Evolutionary conservation across 345 rosid species (phyloP).

Genomic region (Lenwebbia sp.): DNA sequence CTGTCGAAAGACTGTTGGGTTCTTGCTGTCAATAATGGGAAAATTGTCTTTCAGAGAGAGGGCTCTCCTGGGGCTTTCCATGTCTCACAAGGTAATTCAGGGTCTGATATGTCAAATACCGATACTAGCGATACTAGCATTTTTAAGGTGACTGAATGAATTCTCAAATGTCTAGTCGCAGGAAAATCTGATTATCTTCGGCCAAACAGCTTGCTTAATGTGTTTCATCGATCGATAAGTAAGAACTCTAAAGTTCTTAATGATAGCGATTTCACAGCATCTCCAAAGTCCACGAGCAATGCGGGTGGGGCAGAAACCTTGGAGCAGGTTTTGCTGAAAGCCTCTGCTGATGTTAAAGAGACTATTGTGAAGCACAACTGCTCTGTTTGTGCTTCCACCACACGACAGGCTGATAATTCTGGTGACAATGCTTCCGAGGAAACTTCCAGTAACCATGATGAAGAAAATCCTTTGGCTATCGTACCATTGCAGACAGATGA

Average conservation of each 20-base stretch:
- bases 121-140: neutral
- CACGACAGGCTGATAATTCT: constrained; percentile 8
- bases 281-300: constrained; percentile 2
- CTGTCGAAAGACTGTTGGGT: constrained; percentile 48
- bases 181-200: constrained; percentile 33
- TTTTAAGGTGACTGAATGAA: neutral
- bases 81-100: constrained; percentile 30
- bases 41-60: constrained; percentile 57
- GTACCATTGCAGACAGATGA: constrained; percentile 35
- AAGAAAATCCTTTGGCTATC: constrained; percentile 37
- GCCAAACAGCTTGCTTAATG: constrained; percentile 35
- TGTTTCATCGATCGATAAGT: constrained; percentile 43
- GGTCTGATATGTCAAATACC: neutral
- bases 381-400: constrained; percentile 43
- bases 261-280: constrained; percentile 15
- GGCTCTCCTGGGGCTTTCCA: constrained; percentile 21
- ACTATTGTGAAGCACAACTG: constrained; percentile 22
- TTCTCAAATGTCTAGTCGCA: constrained; percentile 6
- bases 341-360: constrained; percentile 24
- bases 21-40: constrained; percentile 68
- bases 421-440: constrained; percentile 13
- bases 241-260: constrained; percentile 35
- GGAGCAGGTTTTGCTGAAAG: constrained; percentile 31
- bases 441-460: constrained; percentile 6
- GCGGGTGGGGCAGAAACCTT: constrained; percentile 20